Evolutionary conservation across 169 alveolate species (phyloP).

Genomic region (Plasmodium vivax): DNA sequence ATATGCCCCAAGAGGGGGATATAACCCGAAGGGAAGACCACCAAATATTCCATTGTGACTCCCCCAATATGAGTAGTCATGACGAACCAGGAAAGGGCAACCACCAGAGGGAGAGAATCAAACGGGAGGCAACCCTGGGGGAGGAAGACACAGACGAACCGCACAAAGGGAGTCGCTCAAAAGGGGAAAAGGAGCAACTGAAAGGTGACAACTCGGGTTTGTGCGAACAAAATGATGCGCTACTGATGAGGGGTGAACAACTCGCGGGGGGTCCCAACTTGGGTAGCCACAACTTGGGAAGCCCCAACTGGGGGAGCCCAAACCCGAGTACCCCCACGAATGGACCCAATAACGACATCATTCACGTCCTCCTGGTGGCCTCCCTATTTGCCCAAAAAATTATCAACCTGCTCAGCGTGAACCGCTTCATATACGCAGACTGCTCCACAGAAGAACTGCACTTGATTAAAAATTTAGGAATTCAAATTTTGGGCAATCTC

Average conservation of each 20-base stretch:
- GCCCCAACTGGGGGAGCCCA: not conserved
- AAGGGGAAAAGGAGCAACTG: not conserved
- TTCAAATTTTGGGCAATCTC: slow-evolving; percentile 37
- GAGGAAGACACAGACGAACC: not conserved
- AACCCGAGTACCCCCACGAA: not conserved
- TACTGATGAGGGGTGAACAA: not conserved
- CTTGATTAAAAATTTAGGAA: slow-evolving; percentile 44
- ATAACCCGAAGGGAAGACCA: not conserved
- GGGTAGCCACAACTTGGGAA: too few species aligned
- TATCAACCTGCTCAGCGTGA: slow-evolving; percentile 12
- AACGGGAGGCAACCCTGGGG: not conserved
- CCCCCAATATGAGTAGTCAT: not conserved
- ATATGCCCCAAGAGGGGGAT: not conserved
- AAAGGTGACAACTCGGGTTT: not conserved
- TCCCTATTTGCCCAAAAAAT: slow-evolving; percentile 46
- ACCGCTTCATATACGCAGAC: slow-evolving; percentile 43
- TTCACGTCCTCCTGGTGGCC: slow-evolving; percentile 40
- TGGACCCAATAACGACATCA: slow-evolving; percentile 45
- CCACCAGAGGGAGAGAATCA: not conserved
- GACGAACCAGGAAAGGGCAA: not conserved
- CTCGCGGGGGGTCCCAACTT: not conserved
- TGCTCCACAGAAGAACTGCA: slow-evolving; percentile 51
- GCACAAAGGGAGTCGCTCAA: not conserved
- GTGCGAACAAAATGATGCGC: not conserved
- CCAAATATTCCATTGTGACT: not conserved